Evolutionary conservation across 257 asterid species (phyloP).

Genomic region (Mentha longifolia): DNA sequence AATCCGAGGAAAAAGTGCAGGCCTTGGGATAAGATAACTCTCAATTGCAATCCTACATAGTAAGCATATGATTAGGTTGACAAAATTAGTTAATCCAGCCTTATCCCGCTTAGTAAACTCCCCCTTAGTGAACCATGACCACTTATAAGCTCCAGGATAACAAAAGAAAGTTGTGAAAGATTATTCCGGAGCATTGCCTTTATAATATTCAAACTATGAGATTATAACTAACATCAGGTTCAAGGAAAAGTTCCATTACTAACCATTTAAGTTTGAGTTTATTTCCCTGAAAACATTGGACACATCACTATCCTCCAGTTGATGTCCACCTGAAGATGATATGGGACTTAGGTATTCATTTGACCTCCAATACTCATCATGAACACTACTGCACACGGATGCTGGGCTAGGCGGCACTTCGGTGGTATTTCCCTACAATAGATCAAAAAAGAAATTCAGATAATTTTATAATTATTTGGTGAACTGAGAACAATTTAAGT

Average conservation of each 20-base stretch:
- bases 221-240: not conserved
- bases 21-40: no score
- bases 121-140: not conserved
- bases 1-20: no score
- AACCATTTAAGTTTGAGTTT: conserved; percentile 88
- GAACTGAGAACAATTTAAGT: conserved; percentile 13
- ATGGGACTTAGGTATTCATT: conserved; percentile 69
- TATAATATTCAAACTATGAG: not conserved
- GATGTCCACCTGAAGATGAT: conserved; percentile 61
- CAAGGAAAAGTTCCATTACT: conserved; percentile 30
- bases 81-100: no score
- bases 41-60: no score
- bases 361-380: conserved; percentile 77
- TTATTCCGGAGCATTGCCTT: not conserved
- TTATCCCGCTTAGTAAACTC: no score
- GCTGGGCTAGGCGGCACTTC: conserved; percentile 99
- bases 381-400: conserved; percentile 82
- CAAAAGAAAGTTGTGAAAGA: not conserved
- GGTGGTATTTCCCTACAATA: conserved; percentile 79
- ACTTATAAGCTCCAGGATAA: conserved; percentile 23
- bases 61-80: no score
- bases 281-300: conserved; percentile 78
- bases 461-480: not conserved
- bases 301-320: conserved; percentile 65
- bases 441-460: conserved; percentile 15